Percentiles rank a stretch among this genome's conserved stretches.
These are phyloP conservation scores for Leishmania arabica DNA, from an alignment of 208 protist genomes.

Conservation along the genomic window DNA sequence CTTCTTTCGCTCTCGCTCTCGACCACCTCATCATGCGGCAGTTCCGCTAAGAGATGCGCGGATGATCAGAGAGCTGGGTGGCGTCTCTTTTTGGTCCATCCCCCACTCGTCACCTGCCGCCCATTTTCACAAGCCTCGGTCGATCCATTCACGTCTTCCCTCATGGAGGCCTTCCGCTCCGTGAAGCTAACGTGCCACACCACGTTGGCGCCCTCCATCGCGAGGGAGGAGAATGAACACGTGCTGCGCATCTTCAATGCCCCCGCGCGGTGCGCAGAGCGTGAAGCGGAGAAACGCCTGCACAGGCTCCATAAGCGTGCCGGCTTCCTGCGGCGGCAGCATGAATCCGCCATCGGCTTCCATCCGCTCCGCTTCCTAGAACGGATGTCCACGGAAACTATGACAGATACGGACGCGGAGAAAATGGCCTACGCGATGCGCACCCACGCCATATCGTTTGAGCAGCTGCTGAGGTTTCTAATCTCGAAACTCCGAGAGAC, in stretches of 20 bases:
- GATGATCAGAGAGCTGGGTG: background rate
- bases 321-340: slow-evolving; percentile 16
- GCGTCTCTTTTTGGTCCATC: background rate
- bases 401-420: slow-evolving; percentile 58
- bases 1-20: background rate
- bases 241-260: slow-evolving; percentile 38
- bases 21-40: background rate
- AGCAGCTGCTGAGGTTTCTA: slow-evolving; percentile 9
- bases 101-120: background rate
- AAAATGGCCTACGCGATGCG: slow-evolving; percentile 46
- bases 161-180: slow-evolving; percentile 20
- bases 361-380: slow-evolving; percentile 36
- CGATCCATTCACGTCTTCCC: background rate
- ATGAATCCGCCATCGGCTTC: background rate
- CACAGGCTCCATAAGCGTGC: background rate
- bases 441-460: slow-evolving; percentile 20
- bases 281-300: background rate
- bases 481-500: slow-evolving; percentile 11
- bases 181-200: slow-evolving; percentile 16
- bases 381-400: slow-evolving; percentile 30
- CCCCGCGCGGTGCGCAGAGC: slow-evolving; percentile 20
- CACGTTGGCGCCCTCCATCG: slow-evolving; percentile 20
- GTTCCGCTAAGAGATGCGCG: background rate
- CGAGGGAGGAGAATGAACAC: slow-evolving; percentile 12
- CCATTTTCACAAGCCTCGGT: no score